These are phyloP conservation scores for Ephemerocybe angulata DNA, from an alignment of 768 basidiomycete species.

Conservation along the genomic window DNA sequence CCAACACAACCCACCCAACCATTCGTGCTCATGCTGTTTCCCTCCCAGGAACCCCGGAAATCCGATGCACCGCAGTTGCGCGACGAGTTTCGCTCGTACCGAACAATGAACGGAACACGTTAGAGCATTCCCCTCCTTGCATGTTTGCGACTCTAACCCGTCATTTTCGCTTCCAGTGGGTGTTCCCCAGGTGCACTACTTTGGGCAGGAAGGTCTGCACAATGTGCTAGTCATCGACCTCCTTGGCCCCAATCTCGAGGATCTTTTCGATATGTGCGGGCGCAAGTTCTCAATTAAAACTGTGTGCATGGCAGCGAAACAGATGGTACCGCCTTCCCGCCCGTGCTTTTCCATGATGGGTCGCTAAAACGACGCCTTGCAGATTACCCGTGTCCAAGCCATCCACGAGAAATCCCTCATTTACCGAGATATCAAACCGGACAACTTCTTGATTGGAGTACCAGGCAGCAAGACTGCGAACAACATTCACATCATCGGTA, in stretches of 20 bases:
- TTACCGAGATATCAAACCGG: conserved; percentile 98
- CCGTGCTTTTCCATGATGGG: not conserved
- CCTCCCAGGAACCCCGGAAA: conserved; percentile 83
- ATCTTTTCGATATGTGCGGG: conserved; percentile 98
- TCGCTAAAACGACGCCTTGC: conserved; percentile 7
- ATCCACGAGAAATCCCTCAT: conserved; percentile 99
- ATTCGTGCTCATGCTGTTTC: conserved; percentile 7
- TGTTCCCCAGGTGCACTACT: conserved; percentile 97
- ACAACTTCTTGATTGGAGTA: conserved; percentile 97
- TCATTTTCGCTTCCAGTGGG: conserved; percentile 56
- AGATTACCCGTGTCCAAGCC: conserved; percentile 95
- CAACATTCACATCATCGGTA: conserved; percentile 81
- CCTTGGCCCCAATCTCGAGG: conserved; percentile 95
- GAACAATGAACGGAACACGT: conserved; percentile 90
- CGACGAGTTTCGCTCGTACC: conserved; percentile 96
- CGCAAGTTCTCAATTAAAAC: conserved; percentile 98
- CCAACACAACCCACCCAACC: not conserved
- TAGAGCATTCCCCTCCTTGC: conserved; percentile 31
- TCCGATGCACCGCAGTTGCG: conserved; percentile 96
- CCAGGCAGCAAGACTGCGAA: conserved; percentile 89
- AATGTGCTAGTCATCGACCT: conserved; percentile 94
- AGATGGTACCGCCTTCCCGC: conserved; percentile 65
- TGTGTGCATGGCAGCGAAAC: conserved; percentile 97
- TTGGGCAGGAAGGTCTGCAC: conserved; percentile 97
- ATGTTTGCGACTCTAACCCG: conserved; percentile 11